Percentiles rank a stretch among this genome's conserved stretches.
Conservation (phyloP, 192 early-diverging fungal genomes). For the Umbelopsis isabellina region DNA sequence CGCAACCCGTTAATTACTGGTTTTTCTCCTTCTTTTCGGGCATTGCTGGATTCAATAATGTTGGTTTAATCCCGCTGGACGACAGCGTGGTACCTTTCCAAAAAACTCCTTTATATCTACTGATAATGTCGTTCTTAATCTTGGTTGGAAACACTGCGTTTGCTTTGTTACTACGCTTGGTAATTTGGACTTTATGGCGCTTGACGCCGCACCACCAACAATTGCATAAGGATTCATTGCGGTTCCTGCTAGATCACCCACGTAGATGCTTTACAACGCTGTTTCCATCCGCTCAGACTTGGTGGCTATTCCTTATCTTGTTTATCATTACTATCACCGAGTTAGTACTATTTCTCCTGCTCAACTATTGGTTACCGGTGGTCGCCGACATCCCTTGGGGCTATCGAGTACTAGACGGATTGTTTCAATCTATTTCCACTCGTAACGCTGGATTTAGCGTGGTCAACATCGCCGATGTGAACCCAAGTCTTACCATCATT, state of each 20-base stretch:
- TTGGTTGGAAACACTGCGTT: constrained; percentile 39
- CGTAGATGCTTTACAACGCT: constrained; percentile 39
- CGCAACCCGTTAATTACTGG: constrained; percentile 31
- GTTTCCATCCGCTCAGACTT: constrained; percentile 37
- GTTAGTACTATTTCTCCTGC: constrained; percentile 24
- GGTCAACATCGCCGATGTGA: constrained; percentile 27
- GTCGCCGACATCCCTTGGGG: constrained; percentile 27
- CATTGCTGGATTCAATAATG: constrained; percentile 32
- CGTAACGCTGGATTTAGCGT: constrained; percentile 42
- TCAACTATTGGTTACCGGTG: constrained; percentile 37
- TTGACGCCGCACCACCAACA: constrained; percentile 24
- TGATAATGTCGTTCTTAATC: constrained; percentile 29
- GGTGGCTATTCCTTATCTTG: constrained; percentile 33
- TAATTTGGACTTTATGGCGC: constrained; percentile 30
- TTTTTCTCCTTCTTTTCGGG: constrained; percentile 36
- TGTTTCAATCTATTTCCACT: constrained; percentile 41
- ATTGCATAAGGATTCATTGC: constrained; percentile 29
- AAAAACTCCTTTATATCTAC: constrained; percentile 27
- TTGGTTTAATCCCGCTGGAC: constrained; percentile 36
- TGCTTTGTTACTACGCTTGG: constrained; percentile 33
- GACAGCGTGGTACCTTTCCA: constrained; percentile 39
- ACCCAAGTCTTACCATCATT: constrained; percentile 29
- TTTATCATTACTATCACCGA: constrained; percentile 34
- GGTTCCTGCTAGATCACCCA: constrained; percentile 38
- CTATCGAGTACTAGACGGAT: constrained; percentile 33